Evolutionary conservation across 108 stramenopile genomes (phyloP), one percentile per base, ranked within the genome.

Genomic region (Nitzschia putrida): DNA sequence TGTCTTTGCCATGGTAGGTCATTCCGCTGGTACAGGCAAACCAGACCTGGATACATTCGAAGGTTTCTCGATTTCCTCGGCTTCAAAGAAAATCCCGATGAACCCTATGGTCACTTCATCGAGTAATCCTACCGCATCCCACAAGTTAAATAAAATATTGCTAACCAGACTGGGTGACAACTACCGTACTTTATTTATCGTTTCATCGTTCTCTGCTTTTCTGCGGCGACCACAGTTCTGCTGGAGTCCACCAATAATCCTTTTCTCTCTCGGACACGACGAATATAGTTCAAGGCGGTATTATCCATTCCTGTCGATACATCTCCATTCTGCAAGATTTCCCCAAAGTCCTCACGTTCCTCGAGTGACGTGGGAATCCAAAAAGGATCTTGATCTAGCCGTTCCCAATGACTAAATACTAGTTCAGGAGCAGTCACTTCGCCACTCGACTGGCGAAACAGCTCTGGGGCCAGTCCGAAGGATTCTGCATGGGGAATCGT

Each of bases 331-430:
- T 71, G 70, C 20, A 71, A 49, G 42, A 86, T 88, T 72, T 94
- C 90, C 0, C 95, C 95, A 75, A 86, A 92, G 60, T 96, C 94
- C 76, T 96, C 96, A 42, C 93, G 76, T 71, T 96, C 96, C 55
- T 96, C 96, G 51, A 87, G 74, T 12, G 90, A 87, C 0, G 90
- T 90, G 25, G 96, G 96, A 57, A 91, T 89, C 96, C 96, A 96
- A 80, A 96, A 96, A 10, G 96, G 96, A 64, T 96, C 96, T 74
- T 86, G 84, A 14, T 90, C 88, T 9, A 94, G 70, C 21, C 84
- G 68, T 66, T 86, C 86, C 92, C 92, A 96, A 59, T 95, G 89
- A 16, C 76, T 81, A 72, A 96, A 96, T 2, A 82, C 84, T 18
- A 96, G 59, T 68, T 94, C 90, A 14, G 96, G 93, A 12, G 92